These are phyloP conservation scores for Wickerhamiella hasegawae DNA, from an alignment of 805 yeast species.

Conservation along the genomic window DNA sequence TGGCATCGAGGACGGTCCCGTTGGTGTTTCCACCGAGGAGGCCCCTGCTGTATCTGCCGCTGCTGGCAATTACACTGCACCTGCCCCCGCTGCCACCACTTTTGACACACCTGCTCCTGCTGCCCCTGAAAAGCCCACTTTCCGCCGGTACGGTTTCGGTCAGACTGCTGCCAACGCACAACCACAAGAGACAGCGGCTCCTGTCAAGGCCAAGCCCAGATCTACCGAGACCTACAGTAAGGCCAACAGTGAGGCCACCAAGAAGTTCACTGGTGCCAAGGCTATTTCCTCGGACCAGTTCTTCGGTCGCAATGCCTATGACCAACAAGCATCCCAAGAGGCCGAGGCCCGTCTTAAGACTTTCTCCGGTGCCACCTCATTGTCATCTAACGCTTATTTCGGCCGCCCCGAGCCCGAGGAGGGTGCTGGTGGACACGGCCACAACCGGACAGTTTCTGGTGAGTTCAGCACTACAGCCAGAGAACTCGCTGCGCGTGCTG, in stretches of 20 bases:
- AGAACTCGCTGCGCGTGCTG: constrained; percentile 14
- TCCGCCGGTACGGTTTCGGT: constrained; percentile 16
- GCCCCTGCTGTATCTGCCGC: constrained; percentile 4
- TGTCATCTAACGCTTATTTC: constrained; percentile 83
- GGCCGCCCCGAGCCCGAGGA: constrained; percentile 54
- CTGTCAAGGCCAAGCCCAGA: constrained; percentile 9
- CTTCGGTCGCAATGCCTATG: constrained; percentile 78
- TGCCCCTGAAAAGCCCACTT: constrained; percentile 7
- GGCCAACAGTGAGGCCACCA: constrained; percentile 18
- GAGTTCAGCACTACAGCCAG: constrained; percentile 17
- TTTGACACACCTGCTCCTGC: constrained; percentile 1
- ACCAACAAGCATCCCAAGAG: constrained; percentile 59
- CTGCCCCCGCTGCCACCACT: constrained; percentile 4
- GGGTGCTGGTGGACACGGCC: constrained; percentile 13
- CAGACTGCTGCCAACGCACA: constrained; percentile 16
- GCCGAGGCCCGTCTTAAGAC: constrained; percentile 68
- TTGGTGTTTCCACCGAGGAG: constrained; percentile 11
- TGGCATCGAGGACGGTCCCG: constrained; percentile 4
- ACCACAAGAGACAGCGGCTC: constrained; percentile 8
- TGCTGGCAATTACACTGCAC: neutral
- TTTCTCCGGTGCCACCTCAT: constrained; percentile 75
- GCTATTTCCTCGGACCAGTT: constrained; percentile 92
- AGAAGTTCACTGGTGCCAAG: constrained; percentile 74
- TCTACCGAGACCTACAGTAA: constrained; percentile 33
- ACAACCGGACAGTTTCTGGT: constrained; percentile 8